phyloP scores from a whole-genome alignment of 176 grass and related monocot genomes.

The Bolboschoenus planiculmis region DNA sequence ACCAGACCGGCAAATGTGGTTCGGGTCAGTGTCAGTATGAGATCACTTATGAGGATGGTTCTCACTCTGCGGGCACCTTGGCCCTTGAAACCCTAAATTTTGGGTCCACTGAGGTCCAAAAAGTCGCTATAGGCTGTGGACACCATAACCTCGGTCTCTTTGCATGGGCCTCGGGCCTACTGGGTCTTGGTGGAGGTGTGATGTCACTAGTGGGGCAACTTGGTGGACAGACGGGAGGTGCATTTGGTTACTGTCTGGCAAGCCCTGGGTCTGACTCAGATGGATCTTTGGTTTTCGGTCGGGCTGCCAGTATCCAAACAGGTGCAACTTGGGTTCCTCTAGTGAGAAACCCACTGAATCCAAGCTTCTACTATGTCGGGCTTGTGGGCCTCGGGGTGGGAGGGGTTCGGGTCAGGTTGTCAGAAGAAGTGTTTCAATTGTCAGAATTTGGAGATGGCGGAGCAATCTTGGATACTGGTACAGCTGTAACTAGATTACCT shows the following conservation, averaged over 20 bases:
- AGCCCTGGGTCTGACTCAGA: neutral
- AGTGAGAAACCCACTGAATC: neutral
- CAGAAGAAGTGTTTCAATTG: neutral
- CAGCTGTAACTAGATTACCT: neutral
- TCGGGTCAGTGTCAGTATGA: constrained; percentile 46
- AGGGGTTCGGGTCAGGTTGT: neutral
- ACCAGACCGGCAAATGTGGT: constrained; percentile 13
- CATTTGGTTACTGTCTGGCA: neutral
- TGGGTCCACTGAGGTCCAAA: neutral
- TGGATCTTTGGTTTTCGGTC: neutral
- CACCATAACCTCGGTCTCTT: constrained; percentile 3
- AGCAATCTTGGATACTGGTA: neutral
- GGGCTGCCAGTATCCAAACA: neutral
- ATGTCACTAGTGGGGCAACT: neutral
- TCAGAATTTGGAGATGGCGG: constrained; percentile 3
- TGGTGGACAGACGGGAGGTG: neutral
- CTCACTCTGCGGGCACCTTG: constrained; percentile 49
- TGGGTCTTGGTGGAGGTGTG: neutral
- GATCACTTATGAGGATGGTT: constrained; percentile 63
- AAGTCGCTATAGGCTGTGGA: neutral
- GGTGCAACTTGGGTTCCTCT: neutral
- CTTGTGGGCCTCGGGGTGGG: neutral
- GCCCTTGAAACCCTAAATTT: constrained; percentile 50
- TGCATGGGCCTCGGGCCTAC: neutral
- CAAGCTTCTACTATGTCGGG: neutral